Conservation (phyloP, 106 monocot genomes). For the Hemerocallis citrina region DNA sequence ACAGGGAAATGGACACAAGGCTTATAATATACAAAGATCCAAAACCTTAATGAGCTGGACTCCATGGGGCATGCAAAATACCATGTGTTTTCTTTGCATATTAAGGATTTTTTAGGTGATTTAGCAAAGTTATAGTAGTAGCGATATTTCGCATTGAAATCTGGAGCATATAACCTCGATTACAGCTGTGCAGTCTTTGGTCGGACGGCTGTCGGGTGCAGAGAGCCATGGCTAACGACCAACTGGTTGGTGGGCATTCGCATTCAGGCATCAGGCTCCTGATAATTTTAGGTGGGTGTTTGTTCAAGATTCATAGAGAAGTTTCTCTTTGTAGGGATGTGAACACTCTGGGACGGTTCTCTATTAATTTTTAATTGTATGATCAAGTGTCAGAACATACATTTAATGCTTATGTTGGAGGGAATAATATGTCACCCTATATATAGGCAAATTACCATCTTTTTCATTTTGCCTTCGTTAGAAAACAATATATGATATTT, state of each 20-base stretch:
- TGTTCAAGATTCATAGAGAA: not conserved
- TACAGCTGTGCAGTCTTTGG: constrained; percentile 27
- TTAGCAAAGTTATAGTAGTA: not conserved
- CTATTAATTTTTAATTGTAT: not conserved
- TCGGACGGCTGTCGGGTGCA: constrained; percentile 38
- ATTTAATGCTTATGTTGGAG: too few species aligned
- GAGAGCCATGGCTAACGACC: constrained; percentile 8
- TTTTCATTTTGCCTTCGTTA: too few species aligned
- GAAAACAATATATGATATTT: too few species aligned
- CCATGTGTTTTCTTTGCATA: constrained; percentile 14
- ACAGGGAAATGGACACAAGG: constrained; percentile 17
- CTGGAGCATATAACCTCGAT: constrained; percentile 11
- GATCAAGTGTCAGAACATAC: too few species aligned
- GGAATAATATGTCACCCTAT: too few species aligned
- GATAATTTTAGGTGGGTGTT: not conserved
- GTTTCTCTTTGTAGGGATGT: not conserved
- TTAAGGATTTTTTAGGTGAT: not conserved
- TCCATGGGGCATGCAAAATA: constrained; percentile 7
- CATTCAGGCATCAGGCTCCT: not conserved
- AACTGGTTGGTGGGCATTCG: not conserved
- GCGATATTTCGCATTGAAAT: not conserved
- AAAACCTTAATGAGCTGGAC: not conserved
- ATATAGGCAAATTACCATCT: too few species aligned
- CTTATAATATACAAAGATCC: constrained; percentile 5
- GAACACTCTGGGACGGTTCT: too few species aligned